Base-by-base conservation (phyloP, 139 green algal species). In the Raphidocelis subcapitata region DNA sequence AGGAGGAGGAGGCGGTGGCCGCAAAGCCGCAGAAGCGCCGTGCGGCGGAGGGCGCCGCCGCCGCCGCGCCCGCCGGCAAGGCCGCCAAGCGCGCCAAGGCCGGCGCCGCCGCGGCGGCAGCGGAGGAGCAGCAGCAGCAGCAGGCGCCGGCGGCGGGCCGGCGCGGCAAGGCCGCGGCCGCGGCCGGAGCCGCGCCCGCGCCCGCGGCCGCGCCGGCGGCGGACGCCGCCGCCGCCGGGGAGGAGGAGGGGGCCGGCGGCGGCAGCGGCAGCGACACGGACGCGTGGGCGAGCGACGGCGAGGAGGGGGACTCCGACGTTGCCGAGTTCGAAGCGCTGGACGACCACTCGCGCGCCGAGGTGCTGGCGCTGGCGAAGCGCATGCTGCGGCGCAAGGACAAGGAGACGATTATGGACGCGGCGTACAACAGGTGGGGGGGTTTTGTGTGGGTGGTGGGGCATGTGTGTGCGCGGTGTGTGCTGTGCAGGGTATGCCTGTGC, bases 371-470 rank as follows among this genome's bases (percentile, higher is more conserved):
- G 56, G 93, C 91, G 14, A 91, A 90, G 82, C 88, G 88, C 75
- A 94, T 97, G 86, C 82, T 96, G 65, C 77, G 82, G 56, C 83
- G 92, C 26, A 88, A 87, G 62, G 90, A 90, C 64, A 86, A 90
- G 74, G 85, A 96, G 62, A 89, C 84, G 54, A 93, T 99, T 24
- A 67, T 99, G 49, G 94, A 99, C 49, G 90, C 86, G 0, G 94
- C 92, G 10, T 99, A 99, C 91, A 97, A 97, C 86, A 81, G 90
- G 21, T 89, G 36, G 8, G 57, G 52, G 15, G 33, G 31, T 24
- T n/a, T 59, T 31, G 14, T 54, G 32, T 54, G 5, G n/a, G 16
- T 26, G 35, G 51, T 31, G 35, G 51, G 5, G 5, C 12, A 23
- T 36, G 10, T 46, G 59, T 41, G 29, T 65, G 20, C 41, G 28